phyloP scores from a whole-genome alignment of 371 early-diverging fungal species.

The Cokeromyces recurvatus region DNA sequence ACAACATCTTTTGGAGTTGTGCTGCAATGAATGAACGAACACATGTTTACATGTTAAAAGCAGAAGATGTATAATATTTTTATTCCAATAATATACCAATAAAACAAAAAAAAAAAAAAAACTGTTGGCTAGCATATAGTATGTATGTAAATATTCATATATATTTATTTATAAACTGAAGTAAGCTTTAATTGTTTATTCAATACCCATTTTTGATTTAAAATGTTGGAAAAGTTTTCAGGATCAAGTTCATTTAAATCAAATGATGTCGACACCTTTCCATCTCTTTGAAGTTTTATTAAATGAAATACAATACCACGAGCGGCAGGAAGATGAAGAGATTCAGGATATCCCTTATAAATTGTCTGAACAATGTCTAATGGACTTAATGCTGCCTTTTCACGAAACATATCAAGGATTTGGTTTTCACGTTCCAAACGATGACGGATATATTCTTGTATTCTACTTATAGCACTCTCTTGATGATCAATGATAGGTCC shows the following conservation, averaged over 20 bases:
- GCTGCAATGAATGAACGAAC: conserved; percentile 9
- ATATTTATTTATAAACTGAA: too few relatives aligned
- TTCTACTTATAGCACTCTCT: conserved; percentile 49
- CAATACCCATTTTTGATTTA: too few relatives aligned
- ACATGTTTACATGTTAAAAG: conserved; percentile 22
- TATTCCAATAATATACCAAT: too few relatives aligned
- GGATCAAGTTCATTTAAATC: too few relatives aligned
- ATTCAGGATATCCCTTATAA: conserved; percentile 59
- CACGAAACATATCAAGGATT: conserved; percentile 52
- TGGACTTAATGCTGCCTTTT: conserved; percentile 27
- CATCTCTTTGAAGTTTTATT: conserved; percentile 63
- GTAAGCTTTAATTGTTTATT: too few relatives aligned
- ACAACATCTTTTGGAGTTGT: conserved; percentile 14
- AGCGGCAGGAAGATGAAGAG: conserved; percentile 60
- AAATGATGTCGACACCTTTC: too few relatives aligned
- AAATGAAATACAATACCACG: conserved; percentile 63
- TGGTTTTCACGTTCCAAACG: conserved; percentile 73
- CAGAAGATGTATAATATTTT: background rate
- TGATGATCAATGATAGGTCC: conserved; percentile 76
- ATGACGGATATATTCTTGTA: conserved; percentile 74
- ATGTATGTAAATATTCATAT: too few relatives aligned
- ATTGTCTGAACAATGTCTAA: conserved; percentile 59
- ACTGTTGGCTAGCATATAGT: too few relatives aligned
- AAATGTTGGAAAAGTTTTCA: too few relatives aligned
- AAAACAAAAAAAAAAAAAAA: too few relatives aligned